Evolutionary conservation across 2,329 filamentous ascomycete genomes (phyloP), one percentile per base, ranked within the genome.

Genomic region (Aspergillus intermedius): DNA sequence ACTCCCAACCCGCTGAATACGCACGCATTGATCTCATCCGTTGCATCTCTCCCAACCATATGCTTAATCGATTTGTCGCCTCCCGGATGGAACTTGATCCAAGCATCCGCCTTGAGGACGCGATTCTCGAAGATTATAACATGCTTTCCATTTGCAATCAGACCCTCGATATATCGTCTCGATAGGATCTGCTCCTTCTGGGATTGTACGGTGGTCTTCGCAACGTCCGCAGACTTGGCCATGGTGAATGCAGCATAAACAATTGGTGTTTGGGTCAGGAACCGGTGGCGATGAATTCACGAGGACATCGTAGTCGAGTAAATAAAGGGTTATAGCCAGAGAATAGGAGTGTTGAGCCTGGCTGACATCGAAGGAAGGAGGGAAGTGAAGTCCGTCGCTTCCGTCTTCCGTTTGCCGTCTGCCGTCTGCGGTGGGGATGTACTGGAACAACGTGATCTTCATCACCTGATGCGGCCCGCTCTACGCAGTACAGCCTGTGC

Each of bases 1-100:
- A 47, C 42, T 43, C 30, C 35, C 17, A 42, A n/a, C 40, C 41
- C 35, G 37, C 25, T 40, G 48, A 48, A 45, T 42, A 76, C 85
- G 45, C 78, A 96, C 88, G 85, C 88, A 67, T 86, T 88, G 53
- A 97, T 84, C 71, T 97, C 93, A 68, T 96, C 91, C 9, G 91
- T 96, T 45, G 89, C 91, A 80, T 95, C 90, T 70, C 86, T 82
- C 53, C 90, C 90, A 52, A 97, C 81, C 89, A 96, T 93, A 65
- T 98, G 93, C 65, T 82, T 76, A 55, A 98, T 94, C 47, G 91
- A 81, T 71, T 90, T 93, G 60, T 91, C 84, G 58, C 93, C 93
- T 49, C 93, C 93, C 10, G 93, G 93, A 62, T 97, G 93, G 63
- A 87, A 96, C 46, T 82, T 82, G 46, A 94, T 74, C 88, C 90